Conservation (phyloP, 1,284 basidiomycete genomes). For the Cryptococcus sp. region DNA sequence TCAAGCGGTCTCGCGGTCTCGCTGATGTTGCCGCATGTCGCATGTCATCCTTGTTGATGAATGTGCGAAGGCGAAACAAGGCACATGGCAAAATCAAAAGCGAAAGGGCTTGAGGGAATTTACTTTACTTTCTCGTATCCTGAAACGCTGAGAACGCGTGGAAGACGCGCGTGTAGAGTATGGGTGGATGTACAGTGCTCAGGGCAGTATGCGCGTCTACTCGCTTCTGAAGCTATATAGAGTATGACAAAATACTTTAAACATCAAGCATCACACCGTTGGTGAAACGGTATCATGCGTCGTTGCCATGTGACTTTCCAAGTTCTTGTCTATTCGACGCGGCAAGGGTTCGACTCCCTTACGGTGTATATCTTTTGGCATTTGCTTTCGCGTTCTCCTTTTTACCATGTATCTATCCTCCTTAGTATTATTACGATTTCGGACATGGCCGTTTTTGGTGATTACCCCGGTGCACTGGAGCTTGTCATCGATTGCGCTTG, state of each 20-base stretch:
- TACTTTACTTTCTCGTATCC: neutral
- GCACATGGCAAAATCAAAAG: no score
- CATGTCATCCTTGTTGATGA: no score
- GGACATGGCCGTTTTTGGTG: no score
- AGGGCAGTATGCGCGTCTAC: no score
- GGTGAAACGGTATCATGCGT: slow-evolving; percentile 44
- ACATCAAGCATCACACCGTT: slow-evolving; percentile 27
- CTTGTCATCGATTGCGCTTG: neutral
- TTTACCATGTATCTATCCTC: no score
- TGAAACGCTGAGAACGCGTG: neutral
- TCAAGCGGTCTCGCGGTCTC: no score
- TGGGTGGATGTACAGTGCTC: no score
- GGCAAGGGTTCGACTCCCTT: slow-evolving; percentile 44
- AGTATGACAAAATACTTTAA: neutral
- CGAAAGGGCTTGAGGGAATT: no score
- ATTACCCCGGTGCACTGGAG: neutral
- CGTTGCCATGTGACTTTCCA: slow-evolving; percentile 24
- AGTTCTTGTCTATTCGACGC: slow-evolving; percentile 17
- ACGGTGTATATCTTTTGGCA: slow-evolving; percentile 32
- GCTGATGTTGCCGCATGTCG: no score
- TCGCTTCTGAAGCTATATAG: slow-evolving; percentile 1
- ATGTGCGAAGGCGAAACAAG: no score
- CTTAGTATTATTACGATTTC: no score
- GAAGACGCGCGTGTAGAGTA: neutral
- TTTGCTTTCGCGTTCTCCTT: slow-evolving; percentile 1